Percentiles rank a stretch among this genome's conserved stretches.
phyloP scores from a whole-genome alignment of 2,329 filamentous ascomycete species.

The Fusarium napiforme region DNA sequence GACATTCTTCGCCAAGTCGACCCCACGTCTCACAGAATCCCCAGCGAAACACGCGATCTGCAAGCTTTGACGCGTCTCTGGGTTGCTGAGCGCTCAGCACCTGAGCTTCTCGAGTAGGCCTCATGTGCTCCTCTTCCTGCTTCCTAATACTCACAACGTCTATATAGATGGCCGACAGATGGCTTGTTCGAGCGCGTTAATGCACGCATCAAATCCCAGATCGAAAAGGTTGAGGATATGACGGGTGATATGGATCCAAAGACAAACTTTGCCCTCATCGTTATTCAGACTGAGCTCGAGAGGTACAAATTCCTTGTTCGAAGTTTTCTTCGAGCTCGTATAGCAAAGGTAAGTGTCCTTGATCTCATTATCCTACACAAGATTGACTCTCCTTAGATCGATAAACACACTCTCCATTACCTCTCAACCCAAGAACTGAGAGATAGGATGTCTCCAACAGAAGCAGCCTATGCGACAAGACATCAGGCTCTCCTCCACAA shows the following conservation, averaged over 20 bases:
- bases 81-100: constrained; percentile 90
- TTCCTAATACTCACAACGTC: background rate
- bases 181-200: constrained; percentile 85
- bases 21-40: constrained; percentile 63
- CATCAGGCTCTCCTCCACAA: constrained; percentile 86
- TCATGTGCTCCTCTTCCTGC: background rate
- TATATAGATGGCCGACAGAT: constrained; percentile 74
- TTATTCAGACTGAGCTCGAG: constrained; percentile 96
- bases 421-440: constrained; percentile 66
- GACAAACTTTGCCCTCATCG: constrained; percentile 91
- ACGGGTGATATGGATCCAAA: constrained; percentile 89
- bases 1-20: constrained; percentile 82
- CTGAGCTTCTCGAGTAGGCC: constrained; percentile 83
- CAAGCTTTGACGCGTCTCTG: constrained; percentile 91
- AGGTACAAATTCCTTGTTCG: constrained; percentile 92
- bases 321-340: constrained; percentile 82
- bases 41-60: constrained; percentile 76
- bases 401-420: constrained; percentile 80
- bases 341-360: constrained; percentile 75
- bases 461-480: constrained; percentile 83
- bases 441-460: constrained; percentile 76
- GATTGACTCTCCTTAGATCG: constrained; percentile 66
- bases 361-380: too few species aligned
- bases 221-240: constrained; percentile 78
- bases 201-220: constrained; percentile 75